These are phyloP conservation scores for Penicillium sp. DNA, from an alignment of 2,329 filamentous ascomycete genomes.

Conservation along the genomic window DNA sequence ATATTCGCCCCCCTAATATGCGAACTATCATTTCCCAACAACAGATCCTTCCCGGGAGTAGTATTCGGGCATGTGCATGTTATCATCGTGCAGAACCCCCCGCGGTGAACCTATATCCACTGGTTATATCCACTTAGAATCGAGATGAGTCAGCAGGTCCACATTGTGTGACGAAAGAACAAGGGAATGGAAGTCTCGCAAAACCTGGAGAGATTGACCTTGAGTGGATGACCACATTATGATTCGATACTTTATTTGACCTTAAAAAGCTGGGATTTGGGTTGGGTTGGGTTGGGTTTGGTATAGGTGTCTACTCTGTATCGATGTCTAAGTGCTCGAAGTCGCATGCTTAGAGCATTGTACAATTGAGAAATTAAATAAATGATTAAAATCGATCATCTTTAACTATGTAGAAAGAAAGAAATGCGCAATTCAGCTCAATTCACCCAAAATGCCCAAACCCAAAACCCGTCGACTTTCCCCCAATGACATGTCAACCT, in stretches of 20 bases:
- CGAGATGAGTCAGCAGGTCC: background rate
- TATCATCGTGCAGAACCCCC: background rate
- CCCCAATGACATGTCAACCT: slow-evolving; percentile 3
- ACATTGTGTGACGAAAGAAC: background rate
- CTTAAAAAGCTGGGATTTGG: no score
- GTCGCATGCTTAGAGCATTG: no score
- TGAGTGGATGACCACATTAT: background rate
- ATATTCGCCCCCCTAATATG: background rate
- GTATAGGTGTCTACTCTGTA: no score
- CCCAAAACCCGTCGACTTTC: background rate
- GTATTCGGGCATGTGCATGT: background rate
- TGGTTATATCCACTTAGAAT: background rate
- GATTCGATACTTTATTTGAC: background rate
- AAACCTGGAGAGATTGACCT: background rate
- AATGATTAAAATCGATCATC: background rate
- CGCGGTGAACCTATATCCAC: no score
- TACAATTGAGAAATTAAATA: background rate
- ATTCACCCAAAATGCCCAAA: background rate
- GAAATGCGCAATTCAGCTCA: background rate
- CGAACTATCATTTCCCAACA: background rate
- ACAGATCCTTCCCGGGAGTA: background rate
- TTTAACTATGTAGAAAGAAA: background rate
- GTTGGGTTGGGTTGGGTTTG: no score
- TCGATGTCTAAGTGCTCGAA: no score
- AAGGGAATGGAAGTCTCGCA: background rate